Base-by-base conservation (phyloP, 2,329 filamentous ascomycete genomes). In the Alternaria panax region DNA sequence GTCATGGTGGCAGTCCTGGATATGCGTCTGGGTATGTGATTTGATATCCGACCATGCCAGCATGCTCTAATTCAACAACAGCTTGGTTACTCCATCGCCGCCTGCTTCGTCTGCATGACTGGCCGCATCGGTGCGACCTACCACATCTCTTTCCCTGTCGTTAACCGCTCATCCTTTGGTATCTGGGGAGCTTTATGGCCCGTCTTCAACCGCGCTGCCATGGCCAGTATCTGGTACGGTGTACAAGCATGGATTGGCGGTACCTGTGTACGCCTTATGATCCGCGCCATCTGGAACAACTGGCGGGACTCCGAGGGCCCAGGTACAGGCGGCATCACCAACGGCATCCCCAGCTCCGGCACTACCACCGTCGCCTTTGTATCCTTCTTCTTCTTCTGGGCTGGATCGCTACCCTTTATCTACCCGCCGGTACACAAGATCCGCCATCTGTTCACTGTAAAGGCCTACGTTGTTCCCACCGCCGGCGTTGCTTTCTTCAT, bases 121-220 rank as follows among this genome's bases (percentile, higher is more conserved):
- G 92, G 92, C 65, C 88, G 92, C 48, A 93, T 96, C 50, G 93
- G 93, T 59, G 91, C 93, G 8, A 87, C 86, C 20, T 97, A 97
- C 76, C 92, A 97, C 75, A 92, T 97, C 65, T 90, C 91, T 1
- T 97, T 97, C 75, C 92, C 93, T 1, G 91, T 97, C 34, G 88
- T 90, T 30, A 86, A 85, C 66, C 84, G 93, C 56, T 84, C 91
- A 0, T 92, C 89, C 0, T 97, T 96, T 70, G 93, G 93, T 14
- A 90, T 96, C 56, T 97, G 91, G 91, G 93, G 93, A 1, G 89
- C 88, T 27, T 79, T 96, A 51, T 96, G 93, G 93, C 92, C 93
- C 0, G 88, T 96, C 0, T 89, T 96, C 67, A 96, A 96, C 73
- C 87, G 93, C 41, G 91, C 92, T n/a, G 92, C 88, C 7, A 93